A percentile compares a stretch with the other conserved stretches of the same genome.
These are phyloP conservation scores for Phyllosticta citriasiana DNA, from an alignment of 2,329 filamentous ascomycete genomes.

Conservation along the genomic window DNA sequence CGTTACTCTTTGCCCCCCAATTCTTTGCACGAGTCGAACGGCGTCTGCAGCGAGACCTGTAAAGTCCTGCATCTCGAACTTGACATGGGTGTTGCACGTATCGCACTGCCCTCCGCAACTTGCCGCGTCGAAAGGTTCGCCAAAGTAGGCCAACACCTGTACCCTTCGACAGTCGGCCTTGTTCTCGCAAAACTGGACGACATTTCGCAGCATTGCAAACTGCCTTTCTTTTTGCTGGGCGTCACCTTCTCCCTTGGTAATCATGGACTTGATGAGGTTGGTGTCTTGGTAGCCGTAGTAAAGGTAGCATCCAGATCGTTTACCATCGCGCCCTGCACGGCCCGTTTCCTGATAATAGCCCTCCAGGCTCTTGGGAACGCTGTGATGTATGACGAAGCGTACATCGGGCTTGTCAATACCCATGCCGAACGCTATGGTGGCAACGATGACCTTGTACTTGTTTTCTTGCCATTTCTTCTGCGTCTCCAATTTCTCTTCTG, in stretches of 20 bases:
- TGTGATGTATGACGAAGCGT: conserved; percentile 90
- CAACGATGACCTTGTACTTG: conserved; percentile 77
- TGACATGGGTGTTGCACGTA: conserved; percentile 68
- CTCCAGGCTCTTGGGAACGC: conserved; percentile 86
- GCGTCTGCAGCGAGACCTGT: conserved; percentile 63
- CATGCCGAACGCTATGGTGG: conserved; percentile 98
- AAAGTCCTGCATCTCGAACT: conserved; percentile 67
- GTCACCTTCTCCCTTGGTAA: conserved; percentile 63
- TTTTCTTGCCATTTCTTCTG: conserved; percentile 79
- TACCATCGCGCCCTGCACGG: conserved; percentile 83
- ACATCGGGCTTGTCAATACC: conserved; percentile 98
- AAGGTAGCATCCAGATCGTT: conserved; percentile 77
- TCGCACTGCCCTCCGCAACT: conserved; percentile 73
- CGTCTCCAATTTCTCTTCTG: conserved; percentile 56
- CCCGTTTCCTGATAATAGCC: conserved; percentile 98
- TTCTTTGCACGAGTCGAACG: conserved; percentile 54
- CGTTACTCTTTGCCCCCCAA: conserved; percentile 54
- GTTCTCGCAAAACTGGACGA: conserved; percentile 86
- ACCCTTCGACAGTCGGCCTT: conserved; percentile 75
- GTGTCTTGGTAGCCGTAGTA: conserved; percentile 79
- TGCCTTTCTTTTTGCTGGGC: conserved; percentile 61
- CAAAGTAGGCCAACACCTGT: conserved; percentile 90
- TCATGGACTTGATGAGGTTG: conserved; percentile 65
- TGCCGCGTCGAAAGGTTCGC: conserved; percentile 63
- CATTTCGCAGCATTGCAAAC: conserved; percentile 71